Evolutionary conservation across 2,329 filamentous ascomycete genomes (phyloP).

Genomic region (Aspergillus sp.): DNA sequence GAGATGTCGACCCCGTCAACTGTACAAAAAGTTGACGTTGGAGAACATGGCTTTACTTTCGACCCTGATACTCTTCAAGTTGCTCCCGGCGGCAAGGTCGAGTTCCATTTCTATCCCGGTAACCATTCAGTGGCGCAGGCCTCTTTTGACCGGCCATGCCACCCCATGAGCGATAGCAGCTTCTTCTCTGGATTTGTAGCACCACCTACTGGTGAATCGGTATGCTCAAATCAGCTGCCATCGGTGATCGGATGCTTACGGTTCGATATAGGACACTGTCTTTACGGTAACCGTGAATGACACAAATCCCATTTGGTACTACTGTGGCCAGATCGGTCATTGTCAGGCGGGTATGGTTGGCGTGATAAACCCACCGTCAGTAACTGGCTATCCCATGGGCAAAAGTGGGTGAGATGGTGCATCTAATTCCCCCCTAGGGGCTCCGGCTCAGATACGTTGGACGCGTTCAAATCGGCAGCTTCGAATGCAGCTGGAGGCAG

Average conservation of each 20-base stretch:
- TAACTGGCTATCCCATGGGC: not conserved
- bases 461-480: conserved; percentile 9
- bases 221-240: too few species aligned
- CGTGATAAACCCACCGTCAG: conserved; percentile 63
- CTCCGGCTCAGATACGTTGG: conserved; percentile 8
- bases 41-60: conserved; percentile 43
- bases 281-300: conserved; percentile 70
- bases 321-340: conserved; percentile 71
- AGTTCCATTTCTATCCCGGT: conserved; percentile 53
- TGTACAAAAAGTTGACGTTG: conserved; percentile 42
- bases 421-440: conserved; percentile 3
- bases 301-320: conserved; percentile 72
- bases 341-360: conserved; percentile 74
- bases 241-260: too few species aligned
- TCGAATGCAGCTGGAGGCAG: conserved; percentile 1
- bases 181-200: conserved; percentile 49
- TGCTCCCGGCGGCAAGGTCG: conserved; percentile 47
- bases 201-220: conserved; percentile 2
- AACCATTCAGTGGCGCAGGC: conserved; percentile 53
- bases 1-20: conserved; percentile 10
- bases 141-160: conserved; percentile 50
- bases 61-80: conserved; percentile 46
- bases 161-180: conserved; percentile 37
- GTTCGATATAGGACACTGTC: conserved; percentile 33
- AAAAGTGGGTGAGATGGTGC: not conserved